A percentile compares a stretch with the other conserved stretches of the same genome.
Evolutionary conservation across 495 filamentous ascomycete genomes (phyloP).

Genomic region (Viridothelium virens): DNA sequence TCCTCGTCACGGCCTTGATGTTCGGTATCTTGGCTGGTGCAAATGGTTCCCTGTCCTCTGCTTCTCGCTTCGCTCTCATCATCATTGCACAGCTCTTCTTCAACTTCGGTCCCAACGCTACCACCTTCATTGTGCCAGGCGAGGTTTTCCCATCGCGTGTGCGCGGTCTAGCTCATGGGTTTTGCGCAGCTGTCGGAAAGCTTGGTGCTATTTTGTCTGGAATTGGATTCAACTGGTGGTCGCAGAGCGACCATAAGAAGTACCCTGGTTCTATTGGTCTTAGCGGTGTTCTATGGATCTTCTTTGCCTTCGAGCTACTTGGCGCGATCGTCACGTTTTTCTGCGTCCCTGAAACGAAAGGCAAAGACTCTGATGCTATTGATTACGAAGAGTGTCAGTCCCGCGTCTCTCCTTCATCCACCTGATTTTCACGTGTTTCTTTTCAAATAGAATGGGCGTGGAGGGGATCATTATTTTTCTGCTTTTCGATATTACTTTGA

Average conservation of each 20-base stretch:
- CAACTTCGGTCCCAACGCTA: slow-evolving; percentile 32
- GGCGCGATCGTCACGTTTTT: slow-evolving; percentile 7
- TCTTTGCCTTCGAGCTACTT: slow-evolving; percentile 2
- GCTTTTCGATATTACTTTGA: too few species aligned
- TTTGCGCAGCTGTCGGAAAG: slow-evolving; percentile 17
- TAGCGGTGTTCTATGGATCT: slow-evolving; percentile 8
- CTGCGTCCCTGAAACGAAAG: slow-evolving; percentile 7
- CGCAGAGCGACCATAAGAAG: slow-evolving; percentile 6
- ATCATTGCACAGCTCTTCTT: slow-evolving; percentile 31
- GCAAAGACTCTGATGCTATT: not conserved
- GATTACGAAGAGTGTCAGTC: slow-evolving; percentile 6
- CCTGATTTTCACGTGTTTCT: not conserved
- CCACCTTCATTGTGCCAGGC: slow-evolving; percentile 28
- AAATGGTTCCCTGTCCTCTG: slow-evolving; percentile 30
- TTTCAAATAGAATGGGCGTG: not conserved
- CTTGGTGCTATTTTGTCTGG: slow-evolving; percentile 17
- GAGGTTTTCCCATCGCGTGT: slow-evolving; percentile 20
- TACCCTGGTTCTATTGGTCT: slow-evolving; percentile 7
- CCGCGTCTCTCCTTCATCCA: not conserved
- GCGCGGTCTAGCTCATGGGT: slow-evolving; percentile 18
- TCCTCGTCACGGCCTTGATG: slow-evolving; percentile 28
- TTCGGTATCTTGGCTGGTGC: slow-evolving; percentile 36
- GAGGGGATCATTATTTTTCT: not conserved
- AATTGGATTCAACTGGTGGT: slow-evolving; percentile 11
- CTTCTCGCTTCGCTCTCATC: slow-evolving; percentile 31